phyloP scores from a whole-genome alignment of 257 asterid genomes.

The Penstemon davidsonii region DNA sequence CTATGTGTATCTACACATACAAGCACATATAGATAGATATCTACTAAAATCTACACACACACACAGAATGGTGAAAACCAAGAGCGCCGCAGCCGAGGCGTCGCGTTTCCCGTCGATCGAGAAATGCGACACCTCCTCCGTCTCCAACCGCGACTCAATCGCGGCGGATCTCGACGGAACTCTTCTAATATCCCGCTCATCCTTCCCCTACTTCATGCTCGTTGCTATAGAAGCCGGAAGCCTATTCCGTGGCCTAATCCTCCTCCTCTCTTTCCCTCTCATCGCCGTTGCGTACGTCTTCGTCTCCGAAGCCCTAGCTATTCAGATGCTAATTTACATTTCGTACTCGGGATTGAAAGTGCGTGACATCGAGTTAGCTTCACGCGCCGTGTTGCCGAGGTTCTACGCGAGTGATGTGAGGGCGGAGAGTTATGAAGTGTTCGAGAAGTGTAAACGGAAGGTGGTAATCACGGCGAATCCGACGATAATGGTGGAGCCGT shows the following conservation, averaged over 20 bases:
- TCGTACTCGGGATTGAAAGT: slow-evolving; percentile 74
- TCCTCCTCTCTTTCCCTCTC: slow-evolving; percentile 78
- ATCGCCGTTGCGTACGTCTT: slow-evolving; percentile 82
- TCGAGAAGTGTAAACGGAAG: slow-evolving; percentile 73
- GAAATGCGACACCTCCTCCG: slow-evolving; percentile 56
- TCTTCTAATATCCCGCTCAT: slow-evolving; percentile 76
- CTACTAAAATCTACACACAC: no score
- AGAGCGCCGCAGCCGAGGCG: no score
- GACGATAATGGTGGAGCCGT: slow-evolving; percentile 93
- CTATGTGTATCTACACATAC: slow-evolving; percentile 7
- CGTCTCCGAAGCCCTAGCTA: slow-evolving; percentile 79
- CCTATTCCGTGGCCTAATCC: slow-evolving; percentile 76
- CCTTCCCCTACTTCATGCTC: slow-evolving; percentile 98
- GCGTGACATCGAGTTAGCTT: slow-evolving; percentile 85
- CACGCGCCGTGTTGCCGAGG: slow-evolving; percentile 89
- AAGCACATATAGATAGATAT: neutral
- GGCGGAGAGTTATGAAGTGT: slow-evolving; percentile 76
- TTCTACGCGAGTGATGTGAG: slow-evolving; percentile 85
- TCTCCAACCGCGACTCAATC: slow-evolving; percentile 44
- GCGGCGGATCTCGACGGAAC: slow-evolving; percentile 99
- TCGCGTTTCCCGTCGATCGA: slow-evolving; percentile 71
- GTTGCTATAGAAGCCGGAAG: slow-evolving; percentile 96
- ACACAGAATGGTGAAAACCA: no score
- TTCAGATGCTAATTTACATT: slow-evolving; percentile 77
- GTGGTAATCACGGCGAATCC: slow-evolving; percentile 96